Base-by-base conservation (phyloP, 2,329 filamentous ascomycete species). In the Nectriaceae sp. region DNA sequence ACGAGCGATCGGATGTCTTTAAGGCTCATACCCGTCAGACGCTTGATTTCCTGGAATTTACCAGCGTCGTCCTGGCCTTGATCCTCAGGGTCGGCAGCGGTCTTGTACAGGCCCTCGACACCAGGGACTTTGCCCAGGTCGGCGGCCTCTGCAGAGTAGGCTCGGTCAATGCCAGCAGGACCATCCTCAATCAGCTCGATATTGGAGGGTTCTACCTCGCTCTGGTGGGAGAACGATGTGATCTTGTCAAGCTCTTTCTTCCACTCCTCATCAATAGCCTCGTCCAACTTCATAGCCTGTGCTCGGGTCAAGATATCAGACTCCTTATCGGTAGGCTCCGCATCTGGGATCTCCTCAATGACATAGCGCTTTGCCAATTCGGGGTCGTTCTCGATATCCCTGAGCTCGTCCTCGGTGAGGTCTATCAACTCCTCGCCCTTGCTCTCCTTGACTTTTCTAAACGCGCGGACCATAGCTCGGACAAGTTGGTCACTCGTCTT, bases 1-100 rank as follows among this genome's bases (percentile, higher is more conserved):
- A 81, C 76, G 50, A 96, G 66, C 4, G 65, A 57, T 40, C 77
- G 55, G 57, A 86, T 78, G 20, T 84, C 70, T 42, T 64, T 58
- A 47, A 84, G 70, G 16, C 59, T 73, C 68, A 85, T 66, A 56
- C 81, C 80, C 41, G 80, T 83, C 54, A 76, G 68, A 55, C 71
- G 73, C 70, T 82, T 81, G 60, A 82, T 67, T 52, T 77, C 71
- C 59, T 75, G 69, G 66, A 73, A 83, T 42, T 69, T 60, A 52
- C 78, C 79, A 19, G 71, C 66, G 57, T 77, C 74, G 65, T 83
- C 79, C 53, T 75, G 64, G 21, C 73, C 77, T 38, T 72, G 61
- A 56, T 82, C 79, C 50, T 71, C 76, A 5, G 75, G 74, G 61
- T 81, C 78, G 39, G 70, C 66, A 33, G 71, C 65, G 49, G 66